Evolutionary conservation across 306 rosid genomes (phyloP), one percentile per base, ranked within the genome.

Genomic region (Prunus padus): DNA sequence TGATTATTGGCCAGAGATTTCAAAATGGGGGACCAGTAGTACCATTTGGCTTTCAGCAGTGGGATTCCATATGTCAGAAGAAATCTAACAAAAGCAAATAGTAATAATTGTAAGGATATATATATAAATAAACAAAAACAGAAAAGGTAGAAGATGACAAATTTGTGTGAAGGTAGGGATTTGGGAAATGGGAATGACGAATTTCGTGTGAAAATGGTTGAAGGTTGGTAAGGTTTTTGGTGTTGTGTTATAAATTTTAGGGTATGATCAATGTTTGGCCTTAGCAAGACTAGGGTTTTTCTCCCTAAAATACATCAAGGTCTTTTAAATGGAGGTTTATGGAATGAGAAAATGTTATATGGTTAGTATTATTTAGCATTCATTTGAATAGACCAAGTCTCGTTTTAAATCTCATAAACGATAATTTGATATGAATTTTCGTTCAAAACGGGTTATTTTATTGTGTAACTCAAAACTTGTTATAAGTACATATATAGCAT

Each of bases 1-100:
- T 30, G 50, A 55, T 45, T 30, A 55, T 45, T 30, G 68, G 73
- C 22, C 44, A 1, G 40, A 60, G 67, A 42, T 46, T 80, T 80
- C 30, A 74, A 74, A 66, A 40, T 61, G 52, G 22, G 79, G 80
- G 77, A 64, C 65, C 76, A 80, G 20, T 52, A 13, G 47, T 67
- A 46, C 49, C 14, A 5, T 69, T 19, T 3, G 62, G 30, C 5
- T 72, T 45, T 61, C 63, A 73, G 62, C 80, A 63, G 73, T 73
- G 75, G 73, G 75, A 73, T 77, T 80, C 82, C 74, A 50, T 63
- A 63, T 65, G 81, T 80, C 81, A 69, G 77, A 63, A 72, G 30
- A 67, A 67, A 72, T 44, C 50, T 51, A 61, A 8, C 25, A 42
- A 66, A 44, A 55, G 20, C 40, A 66, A 55, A 2, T 7, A 18